Percentiles rank a stretch among this genome's conserved stretches.
These are phyloP conservation scores for Sanguinoderma infundibulare DNA, from an alignment of 1,284 basidiomycete species.

Conservation along the genomic window DNA sequence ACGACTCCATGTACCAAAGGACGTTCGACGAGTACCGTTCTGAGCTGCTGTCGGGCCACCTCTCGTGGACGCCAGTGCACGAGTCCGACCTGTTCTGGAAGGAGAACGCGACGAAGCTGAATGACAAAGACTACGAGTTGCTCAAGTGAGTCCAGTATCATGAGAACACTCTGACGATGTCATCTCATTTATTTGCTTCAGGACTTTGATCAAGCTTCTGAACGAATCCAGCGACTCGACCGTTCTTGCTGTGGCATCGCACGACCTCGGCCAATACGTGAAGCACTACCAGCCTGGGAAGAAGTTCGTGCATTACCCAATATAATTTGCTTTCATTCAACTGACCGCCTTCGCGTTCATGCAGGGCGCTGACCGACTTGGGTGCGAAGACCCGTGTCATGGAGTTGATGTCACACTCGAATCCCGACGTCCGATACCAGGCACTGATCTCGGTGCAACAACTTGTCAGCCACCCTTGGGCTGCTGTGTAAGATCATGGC, in stretches of 20 bases:
- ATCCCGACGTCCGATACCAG: constrained; percentile 91
- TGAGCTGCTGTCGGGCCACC: constrained; percentile 87
- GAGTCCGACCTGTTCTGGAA: constrained; percentile 98
- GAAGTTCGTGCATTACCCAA: constrained; percentile 62
- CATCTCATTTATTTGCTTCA: constrained; percentile 34
- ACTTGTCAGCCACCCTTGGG: constrained; percentile 83
- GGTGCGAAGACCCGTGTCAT: constrained; percentile 92
- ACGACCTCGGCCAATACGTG: constrained; percentile 94
- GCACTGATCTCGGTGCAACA: constrained; percentile 86
- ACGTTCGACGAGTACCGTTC: constrained; percentile 97
- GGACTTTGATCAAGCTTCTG: constrained; percentile 75
- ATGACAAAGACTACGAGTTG: constrained; percentile 81
- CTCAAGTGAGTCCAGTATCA: constrained; percentile 62
- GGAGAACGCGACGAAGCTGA: constrained; percentile 87
- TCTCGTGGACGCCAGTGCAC: constrained; percentile 96
- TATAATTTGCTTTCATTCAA: background rate
- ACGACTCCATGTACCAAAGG: constrained; percentile 43
- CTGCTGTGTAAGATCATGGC: constrained; percentile 32
- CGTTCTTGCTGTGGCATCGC: constrained; percentile 87
- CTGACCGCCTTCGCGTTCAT: constrained; percentile 1
- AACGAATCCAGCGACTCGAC: constrained; percentile 73
- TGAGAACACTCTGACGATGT: background rate
- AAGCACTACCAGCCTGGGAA: constrained; percentile 90
- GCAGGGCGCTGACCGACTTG: constrained; percentile 79
- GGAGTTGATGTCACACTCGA: constrained; percentile 91